Evolutionary conservation across 2,329 filamentous ascomycete genomes (phyloP).

Genomic region (Balansia obtecta): DNA sequence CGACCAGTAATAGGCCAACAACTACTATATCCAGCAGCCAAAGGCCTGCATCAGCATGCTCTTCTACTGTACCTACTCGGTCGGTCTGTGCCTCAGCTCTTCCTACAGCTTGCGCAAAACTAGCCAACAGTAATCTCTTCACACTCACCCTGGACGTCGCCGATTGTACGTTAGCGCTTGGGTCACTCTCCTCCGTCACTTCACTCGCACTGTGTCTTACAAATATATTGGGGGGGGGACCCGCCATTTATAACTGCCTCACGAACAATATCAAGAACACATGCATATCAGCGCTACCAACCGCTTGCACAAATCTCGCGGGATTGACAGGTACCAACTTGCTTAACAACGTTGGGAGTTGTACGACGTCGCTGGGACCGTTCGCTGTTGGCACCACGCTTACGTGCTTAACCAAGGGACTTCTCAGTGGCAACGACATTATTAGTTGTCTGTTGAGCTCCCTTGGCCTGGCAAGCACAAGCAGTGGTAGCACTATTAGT

Average conservation of each 20-base stretch:
- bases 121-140: not conserved
- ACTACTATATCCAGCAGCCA: not conserved
- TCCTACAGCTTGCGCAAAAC: not conserved
- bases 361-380: constrained; percentile 3
- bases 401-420: not conserved
- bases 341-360: not conserved
- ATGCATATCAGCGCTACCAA: constrained; percentile 1
- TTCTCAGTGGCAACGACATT: not conserved
- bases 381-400: not conserved
- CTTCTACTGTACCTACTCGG: not conserved
- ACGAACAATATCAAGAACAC: not conserved
- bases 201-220: not conserved
- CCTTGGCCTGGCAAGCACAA: not conserved
- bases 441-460: not conserved
- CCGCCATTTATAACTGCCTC: constrained; percentile 1
- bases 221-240: too few relatives aligned
- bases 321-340: not conserved
- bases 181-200: not conserved
- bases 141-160: not conserved
- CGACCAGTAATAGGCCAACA: not conserved
- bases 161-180: not conserved
- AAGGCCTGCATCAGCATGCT: not conserved
- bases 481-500: not conserved
- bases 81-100: constrained; percentile 3
- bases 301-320: not conserved